Evolutionary conservation across 2,329 filamentous ascomycete genomes (phyloP).

Genomic region (Bipolaris victoriae): DNA sequence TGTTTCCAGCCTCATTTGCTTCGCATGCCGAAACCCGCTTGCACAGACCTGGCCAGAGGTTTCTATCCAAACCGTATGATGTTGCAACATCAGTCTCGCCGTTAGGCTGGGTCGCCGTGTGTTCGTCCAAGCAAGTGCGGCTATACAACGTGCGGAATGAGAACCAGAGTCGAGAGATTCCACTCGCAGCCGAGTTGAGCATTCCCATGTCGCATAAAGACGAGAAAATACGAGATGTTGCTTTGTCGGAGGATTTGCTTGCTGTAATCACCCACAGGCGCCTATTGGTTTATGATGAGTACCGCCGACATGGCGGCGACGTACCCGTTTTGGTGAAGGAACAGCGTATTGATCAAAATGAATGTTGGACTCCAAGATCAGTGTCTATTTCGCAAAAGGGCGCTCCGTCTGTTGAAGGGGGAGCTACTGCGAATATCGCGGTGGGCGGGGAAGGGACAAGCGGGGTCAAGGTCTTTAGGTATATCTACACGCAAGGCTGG

Average conservation of each 20-base stretch:
- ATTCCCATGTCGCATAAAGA: constrained; percentile 3
- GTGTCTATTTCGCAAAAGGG: constrained; percentile 22
- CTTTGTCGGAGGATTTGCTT: constrained; percentile 29
- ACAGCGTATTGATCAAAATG: constrained; percentile 18
- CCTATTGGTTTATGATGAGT: constrained; percentile 28
- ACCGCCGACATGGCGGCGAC: constrained; percentile 8
- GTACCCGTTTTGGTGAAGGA: constrained; percentile 8
- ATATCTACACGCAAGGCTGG: constrained; percentile 18
- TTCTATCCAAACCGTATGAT: constrained; percentile 8
- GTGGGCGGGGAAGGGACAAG: constrained; percentile 30
- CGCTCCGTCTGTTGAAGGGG: constrained; percentile 4
- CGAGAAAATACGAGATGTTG: constrained; percentile 25
- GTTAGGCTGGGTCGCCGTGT: constrained; percentile 23
- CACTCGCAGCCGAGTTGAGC: neutral
- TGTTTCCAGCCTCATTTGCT: constrained; percentile 16
- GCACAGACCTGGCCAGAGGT: constrained; percentile 9
- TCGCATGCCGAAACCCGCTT: constrained; percentile 13
- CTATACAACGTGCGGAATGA: constrained; percentile 19
- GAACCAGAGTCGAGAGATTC: constrained; percentile 9
- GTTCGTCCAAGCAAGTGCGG: constrained; percentile 21
- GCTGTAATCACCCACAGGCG: constrained; percentile 28
- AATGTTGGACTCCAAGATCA: constrained; percentile 25
- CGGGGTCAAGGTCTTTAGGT: constrained; percentile 27
- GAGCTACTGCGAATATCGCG: constrained; percentile 22
- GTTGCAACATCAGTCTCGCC: constrained; percentile 26